Evolutionary conservation across 106 monocot species (phyloP).

Genomic region (Phalaenopsis equestris): DNA sequence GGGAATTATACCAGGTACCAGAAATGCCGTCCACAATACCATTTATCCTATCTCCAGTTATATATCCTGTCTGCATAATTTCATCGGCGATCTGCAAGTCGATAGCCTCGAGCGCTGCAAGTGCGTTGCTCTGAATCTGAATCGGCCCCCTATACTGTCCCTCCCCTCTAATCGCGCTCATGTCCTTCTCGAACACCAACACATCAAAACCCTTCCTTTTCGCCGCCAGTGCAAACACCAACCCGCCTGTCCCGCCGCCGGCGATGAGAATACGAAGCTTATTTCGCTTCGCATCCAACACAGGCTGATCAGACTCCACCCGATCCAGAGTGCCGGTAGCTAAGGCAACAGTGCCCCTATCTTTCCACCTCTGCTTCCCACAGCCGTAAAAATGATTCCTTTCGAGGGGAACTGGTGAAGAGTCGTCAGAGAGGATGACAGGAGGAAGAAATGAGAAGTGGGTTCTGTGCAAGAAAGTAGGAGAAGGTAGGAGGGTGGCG

Average conservation of each 20-base stretch:
- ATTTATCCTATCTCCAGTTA: constrained; percentile 66
- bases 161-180: constrained; percentile 63
- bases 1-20: constrained; percentile 38
- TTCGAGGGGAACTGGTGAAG: background rate
- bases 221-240: constrained; percentile 57
- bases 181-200: constrained; percentile 63
- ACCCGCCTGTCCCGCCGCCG: constrained; percentile 63
- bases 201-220: constrained; percentile 74
- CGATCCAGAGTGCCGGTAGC: background rate
- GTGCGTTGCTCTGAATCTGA: constrained; percentile 71
- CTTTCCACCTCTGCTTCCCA: background rate
- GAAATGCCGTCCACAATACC: constrained; percentile 66
- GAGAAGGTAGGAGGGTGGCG: constrained; percentile 4
- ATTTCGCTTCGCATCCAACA: background rate
- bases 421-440: background rate
- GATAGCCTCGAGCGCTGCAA: constrained; percentile 59
- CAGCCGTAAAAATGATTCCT: background rate
- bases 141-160: constrained; percentile 76
- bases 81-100: constrained; percentile 57
- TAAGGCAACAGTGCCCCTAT: background rate
- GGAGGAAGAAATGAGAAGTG: constrained; percentile 1
- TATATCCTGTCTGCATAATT: constrained; percentile 51
- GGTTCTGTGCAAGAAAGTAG: background rate
- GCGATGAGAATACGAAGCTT: constrained; percentile 43
- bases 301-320: background rate